These are phyloP conservation scores for Periconia macrospinosa DNA, from an alignment of 2,329 filamentous ascomycete genomes.

Conservation along the genomic window DNA sequence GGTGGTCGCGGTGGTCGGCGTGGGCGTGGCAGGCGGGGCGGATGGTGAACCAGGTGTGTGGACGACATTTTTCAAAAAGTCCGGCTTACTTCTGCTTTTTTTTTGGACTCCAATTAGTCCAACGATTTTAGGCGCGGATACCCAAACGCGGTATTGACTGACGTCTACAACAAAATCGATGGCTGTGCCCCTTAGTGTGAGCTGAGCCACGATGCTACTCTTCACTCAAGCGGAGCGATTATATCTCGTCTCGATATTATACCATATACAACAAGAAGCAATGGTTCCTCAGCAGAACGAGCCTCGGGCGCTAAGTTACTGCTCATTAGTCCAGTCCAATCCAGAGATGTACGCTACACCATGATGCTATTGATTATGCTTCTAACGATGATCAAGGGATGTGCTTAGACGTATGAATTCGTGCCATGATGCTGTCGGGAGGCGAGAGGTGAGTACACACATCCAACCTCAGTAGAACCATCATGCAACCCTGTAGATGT, in stretches of 20 bases:
- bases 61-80: constrained; percentile 32
- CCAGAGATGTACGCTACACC: constrained; percentile 38
- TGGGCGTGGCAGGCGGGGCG: constrained; percentile 29
- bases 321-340: constrained; percentile 28
- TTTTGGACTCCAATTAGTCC: not conserved
- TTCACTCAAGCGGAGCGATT: not conserved
- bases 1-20: constrained; percentile 28
- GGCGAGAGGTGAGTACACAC: constrained; percentile 4
- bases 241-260: not conserved
- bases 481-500: not conserved
- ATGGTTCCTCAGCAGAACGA: constrained; percentile 3
- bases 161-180: constrained; percentile 27
- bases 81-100: constrained; percentile 29
- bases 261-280: not conserved
- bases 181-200: not conserved
- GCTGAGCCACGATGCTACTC: too few relatives aligned
- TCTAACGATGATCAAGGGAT: constrained; percentile 37
- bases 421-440: not conserved
- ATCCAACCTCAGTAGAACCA: not conserved
- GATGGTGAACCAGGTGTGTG: constrained; percentile 42
- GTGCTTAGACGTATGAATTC: constrained; percentile 1
- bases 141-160: constrained; percentile 13
- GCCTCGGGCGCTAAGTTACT: constrained; percentile 11
- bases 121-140: constrained; percentile 17
- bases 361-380: constrained; percentile 27